phyloP scores from a whole-genome alignment of 23 red algal genomes.

The Gracilaria gracilis region DNA sequence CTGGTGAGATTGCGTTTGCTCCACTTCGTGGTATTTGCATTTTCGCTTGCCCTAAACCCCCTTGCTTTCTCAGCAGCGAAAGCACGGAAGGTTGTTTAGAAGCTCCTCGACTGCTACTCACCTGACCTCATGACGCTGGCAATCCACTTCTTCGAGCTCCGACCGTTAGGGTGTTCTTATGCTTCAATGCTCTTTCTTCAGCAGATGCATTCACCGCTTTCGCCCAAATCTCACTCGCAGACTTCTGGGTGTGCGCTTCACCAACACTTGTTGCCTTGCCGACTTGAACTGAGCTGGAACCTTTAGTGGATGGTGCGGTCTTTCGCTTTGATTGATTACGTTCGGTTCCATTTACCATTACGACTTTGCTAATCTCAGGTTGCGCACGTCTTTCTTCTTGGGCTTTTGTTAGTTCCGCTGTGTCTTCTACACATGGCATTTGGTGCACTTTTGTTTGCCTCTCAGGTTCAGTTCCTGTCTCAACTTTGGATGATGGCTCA shows the following conservation, averaged over 20 bases:
- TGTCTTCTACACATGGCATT: background rate
- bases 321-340: background rate
- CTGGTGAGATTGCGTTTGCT: background rate
- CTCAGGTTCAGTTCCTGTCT: background rate
- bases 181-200: slow-evolving; percentile 1
- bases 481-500: background rate
- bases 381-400: background rate
- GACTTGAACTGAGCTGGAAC: background rate
- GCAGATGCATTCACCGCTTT: slow-evolving; percentile 10
- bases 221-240: slow-evolving; percentile 28
- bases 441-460: background rate
- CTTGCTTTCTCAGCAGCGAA: slow-evolving; percentile 11
- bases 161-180: slow-evolving; percentile 5
- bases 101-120: background rate
- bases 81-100: slow-evolving; percentile 26
- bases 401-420: background rate
- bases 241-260: background rate
- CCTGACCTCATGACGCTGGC: slow-evolving; percentile 22
- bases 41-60: slow-evolving; percentile 4
- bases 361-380: background rate
- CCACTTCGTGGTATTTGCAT: background rate
- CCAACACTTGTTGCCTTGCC: no score
- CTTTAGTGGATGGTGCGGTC: background rate
- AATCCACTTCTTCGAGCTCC: slow-evolving; percentile 15
- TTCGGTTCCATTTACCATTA: background rate